Percentiles rank a stretch among this genome's conserved stretches.
phyloP scores from a whole-genome alignment of 2,329 filamentous ascomycete genomes.

The Scedosporium apiospermum region DNA sequence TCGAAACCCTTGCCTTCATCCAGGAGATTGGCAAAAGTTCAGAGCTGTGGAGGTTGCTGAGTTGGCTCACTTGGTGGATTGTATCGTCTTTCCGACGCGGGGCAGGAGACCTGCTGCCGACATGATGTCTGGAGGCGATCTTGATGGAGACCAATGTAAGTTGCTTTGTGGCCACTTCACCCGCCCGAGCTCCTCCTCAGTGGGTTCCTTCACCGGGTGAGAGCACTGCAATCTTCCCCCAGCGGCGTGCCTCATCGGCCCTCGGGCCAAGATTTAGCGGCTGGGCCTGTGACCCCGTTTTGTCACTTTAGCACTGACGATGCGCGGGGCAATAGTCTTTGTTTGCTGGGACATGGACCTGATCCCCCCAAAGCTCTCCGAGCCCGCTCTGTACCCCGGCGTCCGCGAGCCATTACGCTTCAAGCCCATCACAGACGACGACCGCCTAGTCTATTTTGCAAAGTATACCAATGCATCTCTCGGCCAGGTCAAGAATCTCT shows the following conservation, averaged over 20 bases:
- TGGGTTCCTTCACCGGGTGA: too few species aligned
- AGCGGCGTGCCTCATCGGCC: too few species aligned
- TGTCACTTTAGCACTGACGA: not conserved
- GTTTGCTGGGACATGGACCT: slow-evolving; percentile 31
- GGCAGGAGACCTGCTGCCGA: slow-evolving; percentile 27
- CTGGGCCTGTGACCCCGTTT: not conserved
- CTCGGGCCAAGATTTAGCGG: too few species aligned
- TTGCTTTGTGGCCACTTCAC: not conserved
- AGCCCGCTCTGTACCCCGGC: slow-evolving; percentile 28
- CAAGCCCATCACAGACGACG: slow-evolving; percentile 24
- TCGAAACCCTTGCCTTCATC: slow-evolving; percentile 31
- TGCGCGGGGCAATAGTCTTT: slow-evolving; percentile 20
- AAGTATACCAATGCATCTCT: slow-evolving; percentile 27
- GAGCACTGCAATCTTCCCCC: too few species aligned
- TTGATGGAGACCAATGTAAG: slow-evolving; percentile 30
- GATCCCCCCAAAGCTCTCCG: slow-evolving; percentile 22
- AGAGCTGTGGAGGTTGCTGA: slow-evolving; percentile 24
- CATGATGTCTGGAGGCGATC: slow-evolving; percentile 31
- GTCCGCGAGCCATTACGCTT: slow-evolving; percentile 25
- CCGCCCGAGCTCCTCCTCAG: too few species aligned
- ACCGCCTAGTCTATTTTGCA: slow-evolving; percentile 29
- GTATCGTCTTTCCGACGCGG: slow-evolving; percentile 27
- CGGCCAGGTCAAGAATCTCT: slow-evolving; percentile 29
- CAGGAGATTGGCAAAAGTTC: slow-evolving; percentile 32
- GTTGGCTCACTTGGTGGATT: slow-evolving; percentile 26